Conservation (phyloP, 192 early-diverging fungal species). For the Diversispora epigaea region DNA sequence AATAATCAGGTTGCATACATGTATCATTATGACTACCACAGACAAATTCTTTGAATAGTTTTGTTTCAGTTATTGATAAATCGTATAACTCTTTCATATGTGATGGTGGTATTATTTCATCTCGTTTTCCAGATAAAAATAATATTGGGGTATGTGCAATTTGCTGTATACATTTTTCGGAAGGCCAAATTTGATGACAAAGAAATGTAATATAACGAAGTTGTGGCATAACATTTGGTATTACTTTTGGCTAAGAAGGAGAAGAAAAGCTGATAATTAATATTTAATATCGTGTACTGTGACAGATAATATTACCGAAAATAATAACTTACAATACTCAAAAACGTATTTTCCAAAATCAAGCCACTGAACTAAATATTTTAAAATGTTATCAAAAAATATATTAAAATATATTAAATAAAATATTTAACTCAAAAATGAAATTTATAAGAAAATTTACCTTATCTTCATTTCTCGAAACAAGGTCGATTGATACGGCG, state of each 20-base stretch:
- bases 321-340: slow-evolving; percentile 64
- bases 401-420: background rate
- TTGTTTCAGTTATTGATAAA: slow-evolving; percentile 48
- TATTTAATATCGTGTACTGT: background rate
- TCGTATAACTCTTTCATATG: slow-evolving; percentile 84
- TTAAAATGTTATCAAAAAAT: background rate
- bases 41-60: slow-evolving; percentile 63
- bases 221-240: slow-evolving; percentile 81
- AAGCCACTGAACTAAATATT: slow-evolving; percentile 65
- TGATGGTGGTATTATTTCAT: slow-evolving; percentile 84
- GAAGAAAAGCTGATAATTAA: background rate
- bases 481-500: slow-evolving; percentile 89
- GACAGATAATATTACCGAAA: background rate
- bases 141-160: slow-evolving; percentile 72
- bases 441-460: background rate
- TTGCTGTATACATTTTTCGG: slow-evolving; percentile 66
- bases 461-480: slow-evolving; percentile 70
- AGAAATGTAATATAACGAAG: slow-evolving; percentile 74
- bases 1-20: slow-evolving; percentile 81
- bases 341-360: slow-evolving; percentile 94
- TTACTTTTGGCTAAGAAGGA: slow-evolving; percentile 69
- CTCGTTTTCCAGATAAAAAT: slow-evolving; percentile 76
- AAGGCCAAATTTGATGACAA: slow-evolving; percentile 88
- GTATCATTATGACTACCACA: slow-evolving; percentile 94
- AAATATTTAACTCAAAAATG: background rate